These are phyloP conservation scores for Dryas integrifolia DNA, from an alignment of 331 rosid species.

Conservation along the genomic window DNA sequence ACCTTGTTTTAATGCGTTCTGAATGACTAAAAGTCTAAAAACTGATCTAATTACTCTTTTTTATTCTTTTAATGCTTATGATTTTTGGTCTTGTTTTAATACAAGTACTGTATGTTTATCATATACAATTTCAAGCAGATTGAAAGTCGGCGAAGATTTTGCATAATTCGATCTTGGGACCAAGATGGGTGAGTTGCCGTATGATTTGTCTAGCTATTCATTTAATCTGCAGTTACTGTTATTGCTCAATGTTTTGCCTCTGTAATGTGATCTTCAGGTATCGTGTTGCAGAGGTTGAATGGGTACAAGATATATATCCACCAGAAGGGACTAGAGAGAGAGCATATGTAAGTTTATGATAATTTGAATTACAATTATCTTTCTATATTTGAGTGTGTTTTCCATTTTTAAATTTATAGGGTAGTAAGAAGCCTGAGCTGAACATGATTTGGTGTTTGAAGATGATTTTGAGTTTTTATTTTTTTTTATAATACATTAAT, in stretches of 20 bases:
- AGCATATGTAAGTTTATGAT: conserved; percentile 53
- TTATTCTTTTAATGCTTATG: not conserved
- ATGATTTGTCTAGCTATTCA: conserved; percentile 24
- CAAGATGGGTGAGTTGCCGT: conserved; percentile 81
- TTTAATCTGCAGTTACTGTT: conserved; percentile 11
- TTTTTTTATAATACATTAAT: not conserved
- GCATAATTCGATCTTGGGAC: conserved; percentile 64
- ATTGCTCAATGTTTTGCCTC: conserved; percentile 25
- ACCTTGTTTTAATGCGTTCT: not conserved
- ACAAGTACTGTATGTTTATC: not conserved
- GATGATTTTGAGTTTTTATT: not conserved
- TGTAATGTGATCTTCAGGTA: conserved; percentile 52
- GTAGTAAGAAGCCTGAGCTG: not conserved
- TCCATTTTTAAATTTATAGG: not conserved
- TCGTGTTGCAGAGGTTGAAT: conserved; percentile 94
- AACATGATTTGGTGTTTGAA: not conserved
- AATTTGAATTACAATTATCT: conserved; percentile 25
- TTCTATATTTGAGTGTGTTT: conserved; percentile 3
- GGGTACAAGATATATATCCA: conserved; percentile 67
- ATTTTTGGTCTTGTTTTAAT: not conserved
- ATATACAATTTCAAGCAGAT: conserved; percentile 49
- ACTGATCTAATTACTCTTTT: not conserved
- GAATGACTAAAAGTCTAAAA: not conserved
- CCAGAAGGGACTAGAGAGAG: conserved; percentile 69
- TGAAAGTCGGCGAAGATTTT: conserved; percentile 86